Base-by-base conservation (phyloP, 768 basidiomycete species). In the Tubosaeta brunneosetosa region DNA sequence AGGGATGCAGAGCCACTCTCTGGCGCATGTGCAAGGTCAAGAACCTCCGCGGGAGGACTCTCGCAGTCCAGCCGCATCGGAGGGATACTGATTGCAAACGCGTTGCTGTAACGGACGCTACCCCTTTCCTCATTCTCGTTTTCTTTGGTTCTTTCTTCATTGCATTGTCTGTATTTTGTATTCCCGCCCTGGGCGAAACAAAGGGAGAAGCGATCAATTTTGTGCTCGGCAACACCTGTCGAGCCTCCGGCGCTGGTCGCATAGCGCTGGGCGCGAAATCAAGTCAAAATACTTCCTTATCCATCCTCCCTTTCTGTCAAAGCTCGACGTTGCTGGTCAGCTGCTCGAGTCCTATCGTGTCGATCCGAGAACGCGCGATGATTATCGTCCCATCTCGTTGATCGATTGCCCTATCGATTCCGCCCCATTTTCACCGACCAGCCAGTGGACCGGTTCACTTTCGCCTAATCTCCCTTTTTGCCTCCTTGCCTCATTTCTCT, bases 21-120 rank as follows among this genome's bases (percentile, higher is more conserved):
- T 84, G 47, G 67, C 78, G 38, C 78, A 82, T 27, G 77, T 79
- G 50, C 77, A 77, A 61, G 79, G 80, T 31, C 85, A 84, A 63
- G 78, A 81, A 48, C 77, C 79, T 33, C 80, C 82, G 17, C 80
- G 77, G 47, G 86, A 84, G 64, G 81, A 81, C 59, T 85, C 85
- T 8, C 84, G 70, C 25, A 70, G 68, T 53, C 68, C 68, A 29
- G 60, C 66, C 45, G 31, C 52, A 29, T 69, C 68, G 6, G 68
- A 71, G 45, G 65, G 55, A 19, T 69, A 71, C 58, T 69, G 58
- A 68, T 51, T 29, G 13, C 40, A 47, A 59, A 54, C 42, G 41
- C 51, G 41, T 52, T 60, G 44, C 62, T 40, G 57, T 61, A 58
- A 53, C 48, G 62, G 60, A 69, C 69, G 32, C 58, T 63, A 38